Evolutionary conservation across 371 early-diverging fungal genomes (phyloP).

Genomic region (Mucor circinelloides): DNA sequence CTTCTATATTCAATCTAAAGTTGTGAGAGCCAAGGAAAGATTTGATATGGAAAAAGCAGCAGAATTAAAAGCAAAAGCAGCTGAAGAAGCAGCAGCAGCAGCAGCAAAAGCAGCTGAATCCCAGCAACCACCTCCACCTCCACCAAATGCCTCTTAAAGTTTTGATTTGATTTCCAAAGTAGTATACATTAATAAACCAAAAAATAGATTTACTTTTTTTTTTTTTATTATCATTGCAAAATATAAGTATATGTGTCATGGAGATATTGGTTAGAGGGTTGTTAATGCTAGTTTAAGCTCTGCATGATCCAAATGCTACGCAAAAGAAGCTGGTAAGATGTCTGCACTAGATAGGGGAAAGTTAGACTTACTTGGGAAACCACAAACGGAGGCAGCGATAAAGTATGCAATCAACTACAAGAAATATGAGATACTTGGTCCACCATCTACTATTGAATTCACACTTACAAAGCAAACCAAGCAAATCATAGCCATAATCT

Average conservation of each 20-base stretch:
- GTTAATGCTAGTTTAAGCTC: constrained; percentile 5
- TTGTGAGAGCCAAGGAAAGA: constrained; percentile 92
- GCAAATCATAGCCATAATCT: constrained; percentile 73
- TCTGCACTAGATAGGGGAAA: background rate
- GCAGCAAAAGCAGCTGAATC: constrained; percentile 26
- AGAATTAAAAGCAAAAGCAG: constrained; percentile 44
- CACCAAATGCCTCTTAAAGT: constrained; percentile 6
- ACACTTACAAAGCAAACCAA: constrained; percentile 68
- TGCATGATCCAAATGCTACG: constrained; percentile 36
- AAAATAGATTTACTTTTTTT: background rate
- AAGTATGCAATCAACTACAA: constrained; percentile 66
- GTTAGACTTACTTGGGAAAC: constrained; percentile 65
- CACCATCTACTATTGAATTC: background rate
- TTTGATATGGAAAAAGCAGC: constrained; percentile 84
- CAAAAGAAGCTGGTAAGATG: background rate
- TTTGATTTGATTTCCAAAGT: background rate
- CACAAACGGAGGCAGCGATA: constrained; percentile 72
- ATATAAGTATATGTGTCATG: background rate
- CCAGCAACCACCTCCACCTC: constrained; percentile 18
- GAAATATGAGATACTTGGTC: background rate
- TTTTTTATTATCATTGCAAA: background rate
- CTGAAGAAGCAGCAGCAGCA: constrained; percentile 30
- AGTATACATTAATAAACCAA: background rate
- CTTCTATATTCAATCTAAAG: constrained; percentile 93
- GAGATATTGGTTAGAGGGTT: background rate